Percentiles rank a stretch among this genome's conserved stretches.
Evolutionary conservation across 176 grass and related monocot genomes (phyloP).

Genomic region (Miscanthus lutarioriparius): DNA sequence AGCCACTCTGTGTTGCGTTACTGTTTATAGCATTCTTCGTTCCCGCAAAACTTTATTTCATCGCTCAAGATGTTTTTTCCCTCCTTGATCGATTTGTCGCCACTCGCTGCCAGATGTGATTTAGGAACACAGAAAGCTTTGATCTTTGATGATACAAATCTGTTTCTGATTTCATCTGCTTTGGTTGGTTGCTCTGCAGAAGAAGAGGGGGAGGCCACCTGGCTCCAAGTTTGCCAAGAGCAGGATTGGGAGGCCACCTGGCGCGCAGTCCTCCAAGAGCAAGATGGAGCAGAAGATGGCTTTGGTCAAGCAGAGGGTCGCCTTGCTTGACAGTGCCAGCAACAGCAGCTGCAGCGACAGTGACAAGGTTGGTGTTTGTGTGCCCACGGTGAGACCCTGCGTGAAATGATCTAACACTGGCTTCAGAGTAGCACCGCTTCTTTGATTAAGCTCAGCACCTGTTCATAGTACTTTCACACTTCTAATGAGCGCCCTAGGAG

Average conservation of each 20-base stretch:
- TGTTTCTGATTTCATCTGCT: neutral
- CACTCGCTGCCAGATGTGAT: neutral
- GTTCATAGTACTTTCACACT: neutral
- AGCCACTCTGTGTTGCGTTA: neutral
- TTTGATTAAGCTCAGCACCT: neutral
- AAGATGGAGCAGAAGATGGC: conserved; percentile 51
- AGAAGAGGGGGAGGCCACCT: conserved; percentile 33
- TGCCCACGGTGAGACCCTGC: conserved; percentile 25
- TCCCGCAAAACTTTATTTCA: neutral
- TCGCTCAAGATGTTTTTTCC: neutral
- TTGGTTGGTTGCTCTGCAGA: conserved; percentile 25
- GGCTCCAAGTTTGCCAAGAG: conserved; percentile 5
- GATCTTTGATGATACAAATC: neutral
- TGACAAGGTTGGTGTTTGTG: neutral
- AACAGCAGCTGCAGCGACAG: neutral
- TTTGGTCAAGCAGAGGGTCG: conserved; percentile 34
- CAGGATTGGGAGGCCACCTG: conserved; percentile 34
- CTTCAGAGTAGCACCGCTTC: neutral
- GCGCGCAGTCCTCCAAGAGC: neutral
- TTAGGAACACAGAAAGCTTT: neutral
- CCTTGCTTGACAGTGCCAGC: conserved; percentile 26
- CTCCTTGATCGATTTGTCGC: neutral
- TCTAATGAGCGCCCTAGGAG: no score
- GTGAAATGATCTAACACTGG: neutral
- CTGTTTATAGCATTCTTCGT: neutral